These are phyloP conservation scores for Neofusicoccum ribis DNA, from an alignment of 2,329 filamentous ascomycete genomes.

Conservation along the genomic window DNA sequence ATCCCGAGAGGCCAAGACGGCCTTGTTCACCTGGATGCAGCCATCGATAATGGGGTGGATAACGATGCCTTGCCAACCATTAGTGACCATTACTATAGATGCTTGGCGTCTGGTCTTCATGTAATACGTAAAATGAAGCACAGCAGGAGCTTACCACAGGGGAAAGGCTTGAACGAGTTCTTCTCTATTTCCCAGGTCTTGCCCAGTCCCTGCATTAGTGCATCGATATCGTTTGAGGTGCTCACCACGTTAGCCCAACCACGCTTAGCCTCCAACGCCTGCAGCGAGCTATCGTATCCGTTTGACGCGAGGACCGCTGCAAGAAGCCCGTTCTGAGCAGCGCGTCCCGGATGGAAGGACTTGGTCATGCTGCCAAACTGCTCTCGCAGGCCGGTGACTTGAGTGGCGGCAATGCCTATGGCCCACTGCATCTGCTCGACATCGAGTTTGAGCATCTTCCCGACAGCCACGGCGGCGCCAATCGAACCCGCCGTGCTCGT, in stretches of 20 bases:
- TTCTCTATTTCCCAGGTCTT: slow-evolving; percentile 53
- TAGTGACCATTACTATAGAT: background rate
- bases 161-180: slow-evolving; percentile 60
- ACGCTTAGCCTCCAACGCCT: slow-evolving; percentile 53
- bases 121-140: background rate
- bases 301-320: slow-evolving; percentile 48
- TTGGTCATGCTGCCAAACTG: slow-evolving; percentile 60
- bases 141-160: slow-evolving; percentile 41
- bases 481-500: slow-evolving; percentile 55
- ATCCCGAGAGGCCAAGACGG: slow-evolving; percentile 32
- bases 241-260: slow-evolving; percentile 57
- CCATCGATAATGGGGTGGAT: slow-evolving; percentile 58
- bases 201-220: slow-evolving; percentile 39
- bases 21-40: slow-evolving; percentile 44
- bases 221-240: slow-evolving; percentile 42
- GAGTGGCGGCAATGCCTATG: slow-evolving; percentile 55
- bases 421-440: slow-evolving; percentile 48
- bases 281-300: slow-evolving; percentile 51
- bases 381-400: slow-evolving; percentile 55
- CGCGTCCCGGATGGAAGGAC: slow-evolving; percentile 56
- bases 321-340: slow-evolving; percentile 54
- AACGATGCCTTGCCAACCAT: slow-evolving; percentile 44
- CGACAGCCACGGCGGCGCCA: slow-evolving; percentile 54
- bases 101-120: background rate
- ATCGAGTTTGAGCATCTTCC: slow-evolving; percentile 48